phyloP scores from a whole-genome alignment of 352 stramenopile species.

The Pythium aphanidermatum region DNA sequence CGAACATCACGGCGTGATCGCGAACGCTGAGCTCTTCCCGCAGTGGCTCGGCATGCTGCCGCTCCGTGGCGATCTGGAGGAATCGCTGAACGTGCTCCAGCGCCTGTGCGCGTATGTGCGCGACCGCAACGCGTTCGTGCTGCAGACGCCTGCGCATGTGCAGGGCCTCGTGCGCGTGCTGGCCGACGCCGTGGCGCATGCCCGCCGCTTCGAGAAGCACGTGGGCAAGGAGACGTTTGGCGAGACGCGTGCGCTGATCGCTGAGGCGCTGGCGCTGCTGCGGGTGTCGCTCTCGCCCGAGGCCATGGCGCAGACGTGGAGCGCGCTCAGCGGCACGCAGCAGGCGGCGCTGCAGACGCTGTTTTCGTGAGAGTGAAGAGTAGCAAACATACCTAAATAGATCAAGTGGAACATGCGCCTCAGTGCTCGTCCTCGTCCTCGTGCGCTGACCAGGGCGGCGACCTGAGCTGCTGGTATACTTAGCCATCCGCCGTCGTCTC shows the following conservation, averaged over 20 bases:
- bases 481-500: background rate
- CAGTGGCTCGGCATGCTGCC: conserved; percentile 70
- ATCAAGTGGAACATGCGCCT: too few relatives aligned
- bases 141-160: conserved; percentile 35
- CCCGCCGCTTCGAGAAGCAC: conserved; percentile 32
- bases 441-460: too few relatives aligned
- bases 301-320: conserved; percentile 57
- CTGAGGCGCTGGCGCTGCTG: conserved; percentile 38
- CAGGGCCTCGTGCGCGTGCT: conserved; percentile 54
- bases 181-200: conserved; percentile 36
- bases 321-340: conserved; percentile 35
- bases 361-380: conserved; percentile 30
- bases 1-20: conserved; percentile 42
- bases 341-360: conserved; percentile 60
- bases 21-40: conserved; percentile 45
- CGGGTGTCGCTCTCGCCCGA: conserved; percentile 43
- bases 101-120: conserved; percentile 61
- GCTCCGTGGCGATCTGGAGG: conserved; percentile 68
- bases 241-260: conserved; percentile 34
- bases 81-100: conserved; percentile 56
- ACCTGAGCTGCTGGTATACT: too few relatives aligned
- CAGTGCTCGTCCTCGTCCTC: too few relatives aligned
- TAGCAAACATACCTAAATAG: background rate
- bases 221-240: conserved; percentile 41
- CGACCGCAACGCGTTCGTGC: conserved; percentile 52